Evolutionary conservation across 768 basidiomycete species (phyloP), one percentile per base, ranked within the genome.

Genomic region (Serendipita indica): DNA sequence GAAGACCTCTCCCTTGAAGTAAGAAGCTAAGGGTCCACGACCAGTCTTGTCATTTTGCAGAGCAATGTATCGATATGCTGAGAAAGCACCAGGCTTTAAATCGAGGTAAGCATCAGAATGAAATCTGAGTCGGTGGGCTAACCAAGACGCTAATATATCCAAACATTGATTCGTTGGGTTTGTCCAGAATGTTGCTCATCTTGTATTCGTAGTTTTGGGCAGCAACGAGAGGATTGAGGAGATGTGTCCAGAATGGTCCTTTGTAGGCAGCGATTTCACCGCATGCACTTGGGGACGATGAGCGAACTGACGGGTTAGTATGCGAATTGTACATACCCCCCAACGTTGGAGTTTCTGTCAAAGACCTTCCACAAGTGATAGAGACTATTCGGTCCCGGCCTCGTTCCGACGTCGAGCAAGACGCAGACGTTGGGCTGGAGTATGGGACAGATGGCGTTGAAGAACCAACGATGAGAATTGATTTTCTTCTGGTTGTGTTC

Each of bases 331-430:
- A 43, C 41, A 18, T 25, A 43, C 41, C 41, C 89, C 1, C 86
- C 89, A 14, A 91, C 88, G 65, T 88, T 88, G 18, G 85, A 86
- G 67, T 89, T 89, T 69, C 89, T 85, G 65, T 91, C 89, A 63
- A 96, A 94, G 3, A 89, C 87, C 70, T 93, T 93, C 90, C 91
- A 93, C 2, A 93, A 72, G 65, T 91, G 90, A 69, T 94, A 94
- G 61, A 94, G 89, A 7, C 80, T 81, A 57, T 85, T 90, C 6
- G 89, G 83, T 2, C 88, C 89, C 0, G 91, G 91, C 77, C 82
- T 82, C 0, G 83, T 84, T 16, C 83, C 83, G 39, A 94, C 92
- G 64, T 94, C 92, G 27, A 96, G 79, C 13, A 96, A 77, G 7
- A 94, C 82, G 67, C 92, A 94, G 34, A 96, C 90, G 64, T 92